Conservation (phyloP, 257 asterid genomes). For the Solanum paucissectum region DNA sequence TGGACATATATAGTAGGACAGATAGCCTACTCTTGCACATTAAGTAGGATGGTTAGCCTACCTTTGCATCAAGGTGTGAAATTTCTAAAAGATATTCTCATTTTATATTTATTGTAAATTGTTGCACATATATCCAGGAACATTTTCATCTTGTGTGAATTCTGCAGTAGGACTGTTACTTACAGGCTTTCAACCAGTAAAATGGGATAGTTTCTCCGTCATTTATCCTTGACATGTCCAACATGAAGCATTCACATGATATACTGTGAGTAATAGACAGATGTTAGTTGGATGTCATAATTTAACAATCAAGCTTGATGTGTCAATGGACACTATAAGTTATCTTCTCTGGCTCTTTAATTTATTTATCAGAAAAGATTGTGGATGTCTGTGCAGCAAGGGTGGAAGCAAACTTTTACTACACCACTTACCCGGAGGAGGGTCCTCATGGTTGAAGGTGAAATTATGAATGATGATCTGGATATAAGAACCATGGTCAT, state of each 20-base stretch:
- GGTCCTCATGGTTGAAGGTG: slow-evolving; percentile 56
- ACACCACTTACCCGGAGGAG: slow-evolving; percentile 60
- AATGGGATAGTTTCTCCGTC: background rate
- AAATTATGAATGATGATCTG: slow-evolving; percentile 50
- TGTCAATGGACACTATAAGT: background rate
- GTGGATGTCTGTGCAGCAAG: slow-evolving; percentile 88
- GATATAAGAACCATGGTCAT: slow-evolving; percentile 76
- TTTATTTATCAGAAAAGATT: slow-evolving; percentile 61
- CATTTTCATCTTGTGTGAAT: background rate
- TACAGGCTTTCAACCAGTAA: background rate
- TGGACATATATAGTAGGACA: background rate
- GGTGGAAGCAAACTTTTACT: slow-evolving; percentile 53
- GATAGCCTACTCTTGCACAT: background rate
- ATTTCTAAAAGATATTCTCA: background rate
- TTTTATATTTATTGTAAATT: background rate
- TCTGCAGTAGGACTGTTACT: background rate
- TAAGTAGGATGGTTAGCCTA: background rate
- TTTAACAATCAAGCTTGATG: background rate
- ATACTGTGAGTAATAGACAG: background rate
- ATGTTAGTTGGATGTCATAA: background rate
- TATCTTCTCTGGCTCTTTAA: background rate
- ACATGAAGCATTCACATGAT: background rate
- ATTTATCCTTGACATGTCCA: background rate
- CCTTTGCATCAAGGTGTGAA: background rate
- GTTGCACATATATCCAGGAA: background rate